These are phyloP conservation scores for Ogataea methylovora DNA, from an alignment of 805 yeast genomes.

Conservation along the genomic window DNA sequence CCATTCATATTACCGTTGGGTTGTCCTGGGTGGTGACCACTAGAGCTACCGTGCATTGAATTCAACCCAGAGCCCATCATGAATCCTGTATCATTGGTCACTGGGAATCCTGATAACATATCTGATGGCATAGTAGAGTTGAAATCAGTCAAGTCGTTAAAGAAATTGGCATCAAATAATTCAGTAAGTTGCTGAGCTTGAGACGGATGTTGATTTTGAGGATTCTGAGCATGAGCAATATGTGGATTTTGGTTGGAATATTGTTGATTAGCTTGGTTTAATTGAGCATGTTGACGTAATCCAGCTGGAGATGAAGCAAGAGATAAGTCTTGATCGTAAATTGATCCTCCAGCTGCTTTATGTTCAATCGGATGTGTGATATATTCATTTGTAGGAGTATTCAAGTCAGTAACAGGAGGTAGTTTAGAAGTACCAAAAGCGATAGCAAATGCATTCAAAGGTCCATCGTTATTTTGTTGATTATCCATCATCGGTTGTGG, in stretches of 20 bases:
- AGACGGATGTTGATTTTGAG: background rate
- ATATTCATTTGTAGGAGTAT: conserved; percentile 1
- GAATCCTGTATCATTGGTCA: background rate
- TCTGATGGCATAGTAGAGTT: conserved; percentile 11
- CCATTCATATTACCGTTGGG: background rate
- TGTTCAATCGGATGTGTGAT: too few relatives aligned
- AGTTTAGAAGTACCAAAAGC: conserved; percentile 29
- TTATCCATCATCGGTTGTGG: background rate
- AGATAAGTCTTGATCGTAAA: too few relatives aligned
- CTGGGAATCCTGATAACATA: conserved; percentile 6
- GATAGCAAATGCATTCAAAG: conserved; percentile 23
- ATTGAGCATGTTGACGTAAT: too few relatives aligned
- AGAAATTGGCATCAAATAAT: conserved; percentile 25
- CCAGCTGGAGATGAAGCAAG: too few relatives aligned
- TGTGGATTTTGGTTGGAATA: background rate
- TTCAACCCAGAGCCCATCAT: background rate
- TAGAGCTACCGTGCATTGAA: conserved; percentile 1
- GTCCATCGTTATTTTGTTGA: conserved; percentile 1
- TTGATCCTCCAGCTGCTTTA: too few relatives aligned
- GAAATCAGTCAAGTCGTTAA: conserved; percentile 23
- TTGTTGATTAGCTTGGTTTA: too few relatives aligned
- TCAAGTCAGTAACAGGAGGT: conserved; percentile 27
- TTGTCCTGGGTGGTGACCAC: background rate
- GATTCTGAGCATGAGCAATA: background rate
- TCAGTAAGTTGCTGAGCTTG: conserved; percentile 13